Conservation (phyloP, 2,329 filamentous ascomycete genomes). For the Arachnomyces sp. region DNA sequence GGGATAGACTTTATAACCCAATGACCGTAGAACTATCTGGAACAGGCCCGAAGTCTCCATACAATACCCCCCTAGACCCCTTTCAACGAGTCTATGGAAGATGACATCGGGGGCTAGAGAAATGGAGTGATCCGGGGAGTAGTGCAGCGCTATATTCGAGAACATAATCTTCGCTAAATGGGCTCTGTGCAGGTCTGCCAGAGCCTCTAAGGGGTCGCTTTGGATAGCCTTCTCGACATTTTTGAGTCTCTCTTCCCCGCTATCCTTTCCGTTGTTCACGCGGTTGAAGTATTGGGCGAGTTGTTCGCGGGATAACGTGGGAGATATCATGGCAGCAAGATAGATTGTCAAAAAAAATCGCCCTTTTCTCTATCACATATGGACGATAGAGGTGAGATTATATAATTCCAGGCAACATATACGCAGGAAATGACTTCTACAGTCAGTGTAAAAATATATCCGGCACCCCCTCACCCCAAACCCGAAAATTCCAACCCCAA, state of each 20-base stretch:
- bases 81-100: conserved; percentile 45
- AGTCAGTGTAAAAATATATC: too few relatives aligned
- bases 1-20: conserved; percentile 48
- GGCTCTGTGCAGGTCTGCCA: conserved; percentile 30
- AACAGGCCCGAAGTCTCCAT: conserved; percentile 53
- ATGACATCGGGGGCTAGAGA: conserved; percentile 42
- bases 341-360: too few relatives aligned
- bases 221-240: conserved; percentile 21
- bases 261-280: conserved; percentile 15
- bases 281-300: conserved; percentile 28
- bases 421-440: too few relatives aligned
- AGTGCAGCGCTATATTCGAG: conserved; percentile 50
- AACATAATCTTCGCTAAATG: conserved; percentile 46
- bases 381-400: too few relatives aligned
- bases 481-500: too few relatives aligned
- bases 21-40: conserved; percentile 40
- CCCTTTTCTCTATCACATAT: too few relatives aligned
- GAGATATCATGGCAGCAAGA: conserved; percentile 10
- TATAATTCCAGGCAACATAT: too few relatives aligned
- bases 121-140: conserved; percentile 41
- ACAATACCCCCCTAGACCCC: conserved; percentile 50
- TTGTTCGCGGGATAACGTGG: conserved; percentile 28
- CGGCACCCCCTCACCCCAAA: too few relatives aligned
- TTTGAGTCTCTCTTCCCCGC: conserved; percentile 16
- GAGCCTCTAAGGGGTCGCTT: conserved; percentile 22